A percentile compares a stretch with the other conserved stretches of the same genome.
Conservation (phyloP, 1,284 basidiomycete genomes). For the Cutaneotrichosporon mucoides region DNA sequence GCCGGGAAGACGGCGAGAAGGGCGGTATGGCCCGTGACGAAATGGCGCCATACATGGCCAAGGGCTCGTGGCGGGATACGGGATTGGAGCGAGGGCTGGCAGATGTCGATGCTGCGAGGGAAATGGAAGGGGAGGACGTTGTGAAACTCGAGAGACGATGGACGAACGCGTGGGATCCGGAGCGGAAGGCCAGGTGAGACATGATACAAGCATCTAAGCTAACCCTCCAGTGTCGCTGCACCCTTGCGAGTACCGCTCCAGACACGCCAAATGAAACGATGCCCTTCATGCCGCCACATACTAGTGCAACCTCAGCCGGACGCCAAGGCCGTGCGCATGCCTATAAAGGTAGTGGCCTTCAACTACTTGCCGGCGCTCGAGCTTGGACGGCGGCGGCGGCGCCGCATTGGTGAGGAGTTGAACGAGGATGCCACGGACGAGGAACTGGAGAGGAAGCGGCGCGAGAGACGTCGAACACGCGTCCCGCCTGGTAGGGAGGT, state of each 20-base stretch:
- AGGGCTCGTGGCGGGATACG: constrained; percentile 33
- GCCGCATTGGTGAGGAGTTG: constrained; percentile 17
- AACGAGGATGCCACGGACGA: constrained; percentile 8
- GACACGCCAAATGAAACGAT: constrained; percentile 91
- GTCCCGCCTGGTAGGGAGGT: constrained; percentile 1
- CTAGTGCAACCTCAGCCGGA: constrained; percentile 98
- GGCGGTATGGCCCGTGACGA: constrained; percentile 35
- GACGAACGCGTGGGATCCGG: constrained; percentile 71
- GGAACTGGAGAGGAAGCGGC: constrained; percentile 3
- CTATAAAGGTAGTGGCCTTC: constrained; percentile 92
- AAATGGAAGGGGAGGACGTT: constrained; percentile 60
- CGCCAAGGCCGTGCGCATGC: constrained; percentile 89
- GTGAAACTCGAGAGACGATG: constrained; percentile 73
- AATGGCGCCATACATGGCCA: constrained; percentile 34
- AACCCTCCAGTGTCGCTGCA: constrained; percentile 39
- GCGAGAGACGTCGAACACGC: constrained; percentile 3
- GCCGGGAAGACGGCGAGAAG: constrained; percentile 1
- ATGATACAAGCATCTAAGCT: not conserved
- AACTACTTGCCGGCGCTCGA: constrained; percentile 88
- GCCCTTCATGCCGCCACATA: constrained; percentile 82
- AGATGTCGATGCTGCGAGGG: constrained; percentile 54
- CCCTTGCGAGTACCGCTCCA: constrained; percentile 85
- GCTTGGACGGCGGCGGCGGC: constrained; percentile 52
- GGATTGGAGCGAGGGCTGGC: constrained; percentile 21
- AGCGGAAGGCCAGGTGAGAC: constrained; percentile 61